These are phyloP conservation scores for Rubus parviflorus DNA, from an alignment of 306 rosid species.

Conservation along the genomic window DNA sequence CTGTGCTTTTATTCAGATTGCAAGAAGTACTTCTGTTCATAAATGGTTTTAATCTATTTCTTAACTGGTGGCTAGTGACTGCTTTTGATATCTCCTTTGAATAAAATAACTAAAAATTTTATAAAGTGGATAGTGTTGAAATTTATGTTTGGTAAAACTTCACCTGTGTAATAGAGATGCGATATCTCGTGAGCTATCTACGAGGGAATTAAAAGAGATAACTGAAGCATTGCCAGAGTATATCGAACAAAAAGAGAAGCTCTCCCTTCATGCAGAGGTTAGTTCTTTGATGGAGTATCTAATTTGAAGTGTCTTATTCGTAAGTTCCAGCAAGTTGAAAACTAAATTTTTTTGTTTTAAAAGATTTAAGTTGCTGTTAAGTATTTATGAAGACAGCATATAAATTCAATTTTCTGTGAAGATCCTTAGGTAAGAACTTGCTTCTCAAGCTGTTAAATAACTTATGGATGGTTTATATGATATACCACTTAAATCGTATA, in stretches of 20 bases:
- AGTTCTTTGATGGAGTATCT: constrained; percentile 14
- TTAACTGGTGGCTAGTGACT: neutral
- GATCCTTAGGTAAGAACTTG: neutral
- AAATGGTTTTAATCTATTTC: neutral
- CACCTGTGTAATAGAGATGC: constrained; percentile 46
- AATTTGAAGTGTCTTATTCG: neutral
- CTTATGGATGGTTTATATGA: neutral
- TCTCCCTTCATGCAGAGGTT: constrained; percentile 94
- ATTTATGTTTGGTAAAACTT: constrained; percentile 3
- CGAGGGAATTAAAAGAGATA: constrained; percentile 82
- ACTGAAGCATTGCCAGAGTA: constrained; percentile 97
- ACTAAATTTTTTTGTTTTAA: neutral
- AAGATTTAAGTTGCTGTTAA: neutral
- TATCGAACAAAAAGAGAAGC: constrained; percentile 91
- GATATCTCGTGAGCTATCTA: constrained; percentile 56
- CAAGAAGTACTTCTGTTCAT: neutral
- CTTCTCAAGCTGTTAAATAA: neutral
- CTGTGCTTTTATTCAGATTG: neutral
- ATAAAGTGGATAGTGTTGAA: neutral
- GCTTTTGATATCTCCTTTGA: neutral
- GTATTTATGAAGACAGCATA: neutral
- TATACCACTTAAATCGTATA: neutral
- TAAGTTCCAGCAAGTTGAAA: too few relatives aligned
- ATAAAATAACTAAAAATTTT: neutral
- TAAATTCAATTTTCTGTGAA: too few relatives aligned